Evolutionary conservation across 2,329 filamentous ascomycete genomes (phyloP).

Genomic region (Lachnellula suecica): DNA sequence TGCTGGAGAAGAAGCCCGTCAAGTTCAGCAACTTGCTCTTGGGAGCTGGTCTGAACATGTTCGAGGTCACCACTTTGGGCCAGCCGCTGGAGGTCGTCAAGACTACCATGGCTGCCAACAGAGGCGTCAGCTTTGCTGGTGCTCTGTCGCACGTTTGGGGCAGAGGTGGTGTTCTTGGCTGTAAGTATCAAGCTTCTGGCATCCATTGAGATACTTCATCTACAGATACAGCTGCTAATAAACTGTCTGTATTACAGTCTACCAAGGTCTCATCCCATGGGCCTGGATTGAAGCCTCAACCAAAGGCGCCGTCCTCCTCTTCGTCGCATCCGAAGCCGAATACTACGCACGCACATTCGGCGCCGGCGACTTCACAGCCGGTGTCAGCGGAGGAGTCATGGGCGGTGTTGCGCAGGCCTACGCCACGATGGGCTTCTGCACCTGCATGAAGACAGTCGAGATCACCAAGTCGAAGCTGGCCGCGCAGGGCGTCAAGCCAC

Average conservation of each 20-base stretch:
- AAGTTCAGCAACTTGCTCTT: constrained; percentile 98
- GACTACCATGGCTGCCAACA: constrained; percentile 99
- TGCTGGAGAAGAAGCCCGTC: constrained; percentile 95
- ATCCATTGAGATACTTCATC: too few relatives aligned
- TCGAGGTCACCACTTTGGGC: constrained; percentile 55
- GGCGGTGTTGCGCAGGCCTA: constrained; percentile 98
- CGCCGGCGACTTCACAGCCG: constrained; percentile 81
- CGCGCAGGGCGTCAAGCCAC: constrained; percentile 76
- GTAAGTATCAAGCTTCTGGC: too few relatives aligned
- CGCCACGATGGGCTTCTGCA: constrained; percentile 99
- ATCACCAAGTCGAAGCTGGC: constrained; percentile 98
- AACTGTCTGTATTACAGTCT: constrained; percentile 60
- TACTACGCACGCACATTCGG: constrained; percentile 85
- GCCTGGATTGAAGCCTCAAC: constrained; percentile 99
- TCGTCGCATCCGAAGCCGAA: constrained; percentile 97
- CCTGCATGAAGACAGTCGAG: constrained; percentile 99
- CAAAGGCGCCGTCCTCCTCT: constrained; percentile 98
- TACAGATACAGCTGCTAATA: too few relatives aligned
- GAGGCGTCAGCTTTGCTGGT: constrained; percentile 79
- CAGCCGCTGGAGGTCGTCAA: constrained; percentile 97
- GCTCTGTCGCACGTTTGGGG: constrained; percentile 88
- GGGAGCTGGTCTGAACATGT: constrained; percentile 35
- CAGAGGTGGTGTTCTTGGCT: constrained; percentile 90
- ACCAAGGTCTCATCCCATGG: constrained; percentile 99
- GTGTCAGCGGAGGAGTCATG: constrained; percentile 87